These are phyloP conservation scores for Dysphania ambrosioides DNA, from an alignment of 148 eudicot species.

Conservation along the genomic window DNA sequence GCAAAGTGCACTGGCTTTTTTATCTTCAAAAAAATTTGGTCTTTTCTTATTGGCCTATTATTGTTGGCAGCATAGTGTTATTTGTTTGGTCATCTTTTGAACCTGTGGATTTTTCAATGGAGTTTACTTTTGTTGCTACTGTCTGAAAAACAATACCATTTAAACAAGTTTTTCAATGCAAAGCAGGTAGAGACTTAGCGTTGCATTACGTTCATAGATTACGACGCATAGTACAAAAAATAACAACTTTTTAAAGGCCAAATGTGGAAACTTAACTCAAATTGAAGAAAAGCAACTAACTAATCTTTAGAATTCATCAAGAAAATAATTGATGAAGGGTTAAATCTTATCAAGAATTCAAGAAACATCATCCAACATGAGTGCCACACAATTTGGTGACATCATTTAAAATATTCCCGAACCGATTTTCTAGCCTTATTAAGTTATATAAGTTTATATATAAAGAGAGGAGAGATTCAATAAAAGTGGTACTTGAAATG, in stretches of 20 bases:
- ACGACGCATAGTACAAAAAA: background rate
- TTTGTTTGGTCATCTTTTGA: background rate
- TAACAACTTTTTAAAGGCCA: background rate
- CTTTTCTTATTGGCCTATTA: background rate
- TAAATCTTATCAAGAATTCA: no score
- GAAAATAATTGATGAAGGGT: no score
- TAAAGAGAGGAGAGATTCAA: no score
- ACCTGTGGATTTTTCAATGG: background rate
- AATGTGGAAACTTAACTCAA: background rate
- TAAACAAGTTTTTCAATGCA: background rate
- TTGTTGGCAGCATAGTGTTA: background rate
- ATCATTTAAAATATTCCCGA: no score
- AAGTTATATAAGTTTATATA: no score
- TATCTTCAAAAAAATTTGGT: background rate
- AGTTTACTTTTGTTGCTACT: background rate
- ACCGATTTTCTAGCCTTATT: no score
- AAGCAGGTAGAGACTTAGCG: background rate
- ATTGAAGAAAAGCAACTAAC: no score
- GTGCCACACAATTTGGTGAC: no score
- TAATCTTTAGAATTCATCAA: no score
- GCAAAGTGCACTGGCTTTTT: background rate
- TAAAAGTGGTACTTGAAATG: no score
- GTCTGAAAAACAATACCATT: background rate
- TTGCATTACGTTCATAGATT: background rate
- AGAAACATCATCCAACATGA: no score